Conservation (phyloP, 139 green algal species). For the Chlamydomonas asymmetrica region DNA sequence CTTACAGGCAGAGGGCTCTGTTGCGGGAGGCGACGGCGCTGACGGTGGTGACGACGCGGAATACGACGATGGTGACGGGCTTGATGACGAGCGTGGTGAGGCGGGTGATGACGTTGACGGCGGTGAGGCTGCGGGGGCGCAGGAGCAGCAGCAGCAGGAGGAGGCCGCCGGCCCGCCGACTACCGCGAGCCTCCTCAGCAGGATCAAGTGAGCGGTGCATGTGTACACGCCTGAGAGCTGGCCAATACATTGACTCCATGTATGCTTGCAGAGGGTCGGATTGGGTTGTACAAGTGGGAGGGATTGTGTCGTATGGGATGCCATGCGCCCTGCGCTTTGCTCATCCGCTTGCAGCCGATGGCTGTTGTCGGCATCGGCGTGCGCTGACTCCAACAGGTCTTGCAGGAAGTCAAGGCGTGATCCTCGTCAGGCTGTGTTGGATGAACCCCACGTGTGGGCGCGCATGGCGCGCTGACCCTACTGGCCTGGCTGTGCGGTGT, state of each 20-base stretch:
- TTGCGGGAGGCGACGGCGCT: not conserved
- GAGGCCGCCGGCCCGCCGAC: not conserved
- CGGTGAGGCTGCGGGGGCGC: not conserved
- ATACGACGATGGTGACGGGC: slow-evolving; percentile 1
- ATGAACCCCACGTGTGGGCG: too few relatives aligned
- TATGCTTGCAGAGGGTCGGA: not conserved
- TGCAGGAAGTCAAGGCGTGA: slow-evolving; percentile 14
- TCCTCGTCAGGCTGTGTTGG: too few relatives aligned
- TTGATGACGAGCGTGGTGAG: not conserved
- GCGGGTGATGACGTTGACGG: slow-evolving; percentile 2
- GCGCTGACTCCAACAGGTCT: slow-evolving; percentile 15
- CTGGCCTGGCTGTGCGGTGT: not conserved
- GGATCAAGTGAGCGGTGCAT: not conserved
- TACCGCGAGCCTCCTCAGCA: not conserved
- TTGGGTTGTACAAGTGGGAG: not conserved
- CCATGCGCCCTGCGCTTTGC: not conserved
- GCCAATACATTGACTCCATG: not conserved
- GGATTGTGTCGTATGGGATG: not conserved
- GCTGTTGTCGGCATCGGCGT: too few relatives aligned
- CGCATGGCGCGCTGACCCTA: too few relatives aligned
- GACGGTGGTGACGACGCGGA: not conserved
- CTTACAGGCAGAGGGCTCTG: not conserved
- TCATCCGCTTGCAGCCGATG: too few relatives aligned
- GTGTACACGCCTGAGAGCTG: not conserved
- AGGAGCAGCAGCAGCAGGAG: not conserved